Base-by-base conservation (phyloP, 768 basidiomycete species). In the Russula lepida region DNA sequence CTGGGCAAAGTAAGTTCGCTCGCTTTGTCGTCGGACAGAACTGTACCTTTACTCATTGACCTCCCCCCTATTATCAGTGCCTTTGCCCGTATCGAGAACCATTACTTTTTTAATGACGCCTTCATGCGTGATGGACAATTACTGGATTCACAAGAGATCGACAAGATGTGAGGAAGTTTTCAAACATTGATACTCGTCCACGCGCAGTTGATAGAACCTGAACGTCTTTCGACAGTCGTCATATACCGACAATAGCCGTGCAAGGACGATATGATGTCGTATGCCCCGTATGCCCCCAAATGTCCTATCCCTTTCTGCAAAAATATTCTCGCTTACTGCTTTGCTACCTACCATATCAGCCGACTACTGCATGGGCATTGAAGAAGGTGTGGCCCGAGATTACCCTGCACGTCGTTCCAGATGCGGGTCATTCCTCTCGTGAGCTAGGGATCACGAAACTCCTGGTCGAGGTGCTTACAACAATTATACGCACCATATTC, bases 261-360 rank as follows among this genome's bases (percentile, higher is more conserved):
- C 92, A 94, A 76, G 91, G 92, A 41, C 79, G 93, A 73, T 95
- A 95, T 68, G 93, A 95, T 67, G 83, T 89, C 15, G 81, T 97
- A 50, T 97, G 93, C 69, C 89, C 92, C 11, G 86, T 92, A 73
- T 39, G 56, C 35, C 15, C 21, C 8, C 23, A 39, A 13, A 25
- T 56, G 81, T 62, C 39, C 21, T 15, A 30, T 65, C 46, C 21
- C 25, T 44, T 44, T 51, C 30, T n/a, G 17, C n/a, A n/a, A 25
- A 47, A 32, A 2, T 30, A 2, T 32, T 19, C 6, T n/a, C 9
- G 17, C 27, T 53, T 33, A 33, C 23, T 15, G 15, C 39, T 15
- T 64, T 37, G 1, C 47, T 46, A 3, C 23, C n/a, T 19, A 57
- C 30, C 3, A 33, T 15, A 33, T 15, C 58, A 89, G 86, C 81